A percentile compares a stretch with the other conserved stretches of the same genome.
Conservation (phyloP, 177 flowering plant species). For the Vitis hybrid region DNA sequence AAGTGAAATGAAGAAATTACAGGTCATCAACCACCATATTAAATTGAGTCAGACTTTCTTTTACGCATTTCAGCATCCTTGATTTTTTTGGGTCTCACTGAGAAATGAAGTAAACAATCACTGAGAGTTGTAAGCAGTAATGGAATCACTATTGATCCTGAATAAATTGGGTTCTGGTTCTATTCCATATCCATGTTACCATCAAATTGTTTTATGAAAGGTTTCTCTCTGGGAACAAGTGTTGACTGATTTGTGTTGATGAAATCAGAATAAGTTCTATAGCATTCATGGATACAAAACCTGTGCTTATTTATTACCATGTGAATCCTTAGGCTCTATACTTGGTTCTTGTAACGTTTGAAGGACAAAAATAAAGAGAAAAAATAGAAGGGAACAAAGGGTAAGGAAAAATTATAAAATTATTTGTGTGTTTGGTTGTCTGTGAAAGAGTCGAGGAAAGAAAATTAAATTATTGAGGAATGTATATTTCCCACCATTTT, state of each 20-base stretch:
- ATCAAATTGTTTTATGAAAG: neutral
- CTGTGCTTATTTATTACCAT: too few relatives aligned
- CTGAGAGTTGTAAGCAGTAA: neutral
- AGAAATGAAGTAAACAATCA: neutral
- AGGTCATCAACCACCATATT: neutral
- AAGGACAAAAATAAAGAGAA: too few relatives aligned
- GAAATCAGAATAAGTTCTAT: neutral
- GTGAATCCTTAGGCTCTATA: too few relatives aligned
- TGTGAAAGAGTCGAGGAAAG: too few relatives aligned
- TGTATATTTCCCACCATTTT: too few relatives aligned
- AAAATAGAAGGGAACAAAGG: too few relatives aligned
- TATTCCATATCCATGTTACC: neutral
- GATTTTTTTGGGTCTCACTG: neutral
- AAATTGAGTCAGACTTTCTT: neutral
- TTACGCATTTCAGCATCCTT: neutral
- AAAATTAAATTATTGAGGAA: too few relatives aligned
- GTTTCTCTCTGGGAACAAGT: neutral
- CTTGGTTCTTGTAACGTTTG: too few relatives aligned
- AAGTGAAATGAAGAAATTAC: neutral
- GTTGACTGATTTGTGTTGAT: neutral
- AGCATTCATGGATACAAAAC: too few relatives aligned
- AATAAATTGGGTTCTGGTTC: neutral
- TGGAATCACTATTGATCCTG: neutral
- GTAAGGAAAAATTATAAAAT: too few relatives aligned
- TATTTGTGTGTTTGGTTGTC: too few relatives aligned